Base-by-base conservation (phyloP, 163 green algal genomes). In the Chlorella variabilis region DNA sequence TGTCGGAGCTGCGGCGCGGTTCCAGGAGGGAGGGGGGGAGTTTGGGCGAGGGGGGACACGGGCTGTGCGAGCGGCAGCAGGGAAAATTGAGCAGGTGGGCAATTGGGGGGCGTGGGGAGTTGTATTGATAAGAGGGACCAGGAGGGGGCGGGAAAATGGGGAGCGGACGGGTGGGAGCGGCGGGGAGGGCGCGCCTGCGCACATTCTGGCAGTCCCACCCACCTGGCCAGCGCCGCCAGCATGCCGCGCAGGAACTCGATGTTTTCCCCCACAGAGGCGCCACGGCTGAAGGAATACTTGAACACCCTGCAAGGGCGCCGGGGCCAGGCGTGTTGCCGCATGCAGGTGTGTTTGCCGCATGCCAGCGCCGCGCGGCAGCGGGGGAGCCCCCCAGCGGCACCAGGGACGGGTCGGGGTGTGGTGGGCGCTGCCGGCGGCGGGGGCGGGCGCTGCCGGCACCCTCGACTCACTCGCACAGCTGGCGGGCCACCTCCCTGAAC, bases 161-260 rank as follows among this genome's bases (percentile, higher is more conserved):
- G n/a, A n/a, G n/a, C n/a, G n/a, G n/a, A n/a, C n/a, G n/a, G n/a
- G n/a, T n/a, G n/a, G n/a, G n/a, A n/a, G n/a, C n/a, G n/a, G n/a
- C n/a, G n/a, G n/a, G n/a, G n/a, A n/a, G n/a, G n/a, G n/a, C n/a
- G n/a, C n/a, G n/a, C n/a, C n/a, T n/a, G n/a, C n/a, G n/a, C n/a
- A n/a, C n/a, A n/a, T n/a, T n/a, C n/a, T n/a, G n/a, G n/a, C n/a
- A n/a, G n/a, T n/a, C n/a, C n/a, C n/a, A n/a, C 62, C 18, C 39
- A 90, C 92, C 84, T 91, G 76, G 90, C 81, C 77, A 97, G 88
- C 58, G 89, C 78, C 51, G 83, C 58, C 13, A 98, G 84, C 82
- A 97, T 91, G 39, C 88, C 87, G 21, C 88, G 85, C 67, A 98
- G 86, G 83, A 98, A 98, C 38, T 77, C 70, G 42, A 98, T 89